Evolutionary conservation across 139 green algal species (phyloP), one percentile per base, ranked within the genome.

Genomic region (Asterochloris sp.): DNA sequence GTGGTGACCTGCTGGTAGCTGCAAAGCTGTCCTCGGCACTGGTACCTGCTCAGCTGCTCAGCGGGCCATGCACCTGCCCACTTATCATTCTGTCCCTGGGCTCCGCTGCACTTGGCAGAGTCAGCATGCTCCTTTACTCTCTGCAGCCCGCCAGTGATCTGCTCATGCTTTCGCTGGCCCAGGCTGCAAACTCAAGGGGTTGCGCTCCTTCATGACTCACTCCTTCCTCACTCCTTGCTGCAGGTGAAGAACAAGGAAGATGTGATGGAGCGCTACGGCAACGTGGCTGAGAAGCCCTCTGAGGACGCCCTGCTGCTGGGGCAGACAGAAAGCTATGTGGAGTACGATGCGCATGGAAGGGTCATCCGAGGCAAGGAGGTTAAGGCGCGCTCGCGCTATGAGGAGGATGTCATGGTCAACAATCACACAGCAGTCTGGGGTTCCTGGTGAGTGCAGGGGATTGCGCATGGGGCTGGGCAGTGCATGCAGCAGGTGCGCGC

Each of bases 371-470:
- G 94, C 10, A 80, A 91, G 66, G 91, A 93, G 80, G 81, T 88
- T 14, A 89, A 90, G 79, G 83, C 86, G 63, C 86, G 85, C 60
- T 93, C 84, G 23, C 87, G 92, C 26, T 99, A 99, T 82, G 95
- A 99, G 85, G 97, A 99, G 88, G 97, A 99, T 81, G 93, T 98
- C 76, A 83, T 91, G n/a, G 75, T 92, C 62, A 93, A 95, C 82
- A 99, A 99, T 87, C 97, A 99, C 93, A 98, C 94, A 0, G 76
- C 81, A 0, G 95, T 99, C 6, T 99, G 96, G 96, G 97, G 97
- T 26, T 96, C 89, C 61, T 99, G 90, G 89, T 54, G 38, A 54
- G 38, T 54, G 38, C n/a, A n/a, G n/a, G n/a, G n/a, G n/a, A n/a
- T n/a, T n/a, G n/a, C 38, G 38, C 38, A 54, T 54, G 38, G 38